Conservation (phyloP, 371 early-diverging fungal species). For the Thermomucor indicae-seudaticae region DNA sequence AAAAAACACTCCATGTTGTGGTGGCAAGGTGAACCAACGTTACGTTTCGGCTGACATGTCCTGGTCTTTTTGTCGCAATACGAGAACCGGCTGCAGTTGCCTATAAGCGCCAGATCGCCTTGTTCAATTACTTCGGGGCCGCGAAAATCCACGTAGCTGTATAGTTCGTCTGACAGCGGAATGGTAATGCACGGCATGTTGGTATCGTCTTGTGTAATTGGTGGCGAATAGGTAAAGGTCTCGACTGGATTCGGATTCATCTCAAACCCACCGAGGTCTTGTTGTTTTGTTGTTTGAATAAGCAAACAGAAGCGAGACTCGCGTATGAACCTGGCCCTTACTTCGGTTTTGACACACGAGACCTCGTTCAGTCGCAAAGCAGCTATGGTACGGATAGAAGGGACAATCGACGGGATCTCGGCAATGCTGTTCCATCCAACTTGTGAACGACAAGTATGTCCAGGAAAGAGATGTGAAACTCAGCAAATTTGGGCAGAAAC, state of each 20-base stretch:
- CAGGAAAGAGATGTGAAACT: no score
- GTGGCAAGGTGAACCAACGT: slow-evolving; percentile 26
- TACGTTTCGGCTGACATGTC: slow-evolving; percentile 44
- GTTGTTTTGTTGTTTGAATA: neutral
- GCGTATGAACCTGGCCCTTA: slow-evolving; percentile 20
- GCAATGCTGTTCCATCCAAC: slow-evolving; percentile 23
- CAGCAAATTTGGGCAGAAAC: no score
- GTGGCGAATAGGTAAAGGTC: slow-evolving; percentile 29
- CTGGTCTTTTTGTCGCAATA: slow-evolving; percentile 37
- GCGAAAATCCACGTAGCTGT: slow-evolving; percentile 36
- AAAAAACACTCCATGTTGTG: slow-evolving; percentile 42
- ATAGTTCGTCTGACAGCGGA: slow-evolving; percentile 36
- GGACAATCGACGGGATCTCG: slow-evolving; percentile 39
- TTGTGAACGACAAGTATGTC: no score
- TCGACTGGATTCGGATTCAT: slow-evolving; percentile 30
- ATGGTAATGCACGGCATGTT: slow-evolving; percentile 36
- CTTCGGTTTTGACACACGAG: slow-evolving; percentile 37
- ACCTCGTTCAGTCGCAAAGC: slow-evolving; percentile 38
- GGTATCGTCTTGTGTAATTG: slow-evolving; percentile 26
- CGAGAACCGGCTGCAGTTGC: slow-evolving; percentile 41
- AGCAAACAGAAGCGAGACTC: neutral
- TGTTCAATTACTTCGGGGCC: slow-evolving; percentile 36
- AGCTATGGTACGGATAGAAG: slow-evolving; percentile 38
- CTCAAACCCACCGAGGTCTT: slow-evolving; percentile 33
- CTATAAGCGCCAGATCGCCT: slow-evolving; percentile 35